Evolutionary conservation across 2,329 filamentous ascomycete species (phyloP), one percentile per base, ranked within the genome.

Genomic region (Cladobotryum mycophilum): DNA sequence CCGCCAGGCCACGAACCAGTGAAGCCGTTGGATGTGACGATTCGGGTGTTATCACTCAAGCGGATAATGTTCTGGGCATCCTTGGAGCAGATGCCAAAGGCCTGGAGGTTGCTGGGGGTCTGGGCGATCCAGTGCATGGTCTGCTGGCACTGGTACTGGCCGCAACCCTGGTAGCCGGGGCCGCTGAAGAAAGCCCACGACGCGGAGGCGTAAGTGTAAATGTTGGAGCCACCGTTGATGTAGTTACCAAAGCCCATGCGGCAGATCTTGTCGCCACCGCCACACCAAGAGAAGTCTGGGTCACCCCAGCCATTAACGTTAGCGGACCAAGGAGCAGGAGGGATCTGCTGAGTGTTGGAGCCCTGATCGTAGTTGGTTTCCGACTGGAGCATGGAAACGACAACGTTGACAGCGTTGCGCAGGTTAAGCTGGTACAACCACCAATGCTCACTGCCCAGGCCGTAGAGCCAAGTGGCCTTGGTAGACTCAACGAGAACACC

Each of bases 401-500:
- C 68, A 8, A 81, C 71, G 53, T 79, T 78, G 48, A 67, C 60
- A 1, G 78, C 76, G 35, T 67, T 64, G 44, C 70, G 67, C 47
- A 81, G 62, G 54, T 80, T 76, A 56, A 81, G 74, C 63, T 82
- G 77, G 65, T 82, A 83, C 44, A 82, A 63, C 62, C 75, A 74
- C 64, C 74, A 75, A 61, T 83, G 80, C 66, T 83, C 80, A 42
- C 70, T 75, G 3, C 79, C 75, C 43, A 64, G 33, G 5, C 58
- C 63, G 41, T 61, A 57, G 35, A 82, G 64, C 79, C 79, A 82
- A 18, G 72, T 76, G 2, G 74, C 73, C 6, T 67, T 65, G 14
- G 68, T 70, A 14, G 70, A 70, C 56, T 79, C 72, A 38, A 76
- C 64, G 2, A 77, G 64, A 0, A 72, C 60, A 33, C 76, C 75